phyloP scores from a whole-genome alignment of 805 yeast species.

The Candida glaebosa region DNA sequence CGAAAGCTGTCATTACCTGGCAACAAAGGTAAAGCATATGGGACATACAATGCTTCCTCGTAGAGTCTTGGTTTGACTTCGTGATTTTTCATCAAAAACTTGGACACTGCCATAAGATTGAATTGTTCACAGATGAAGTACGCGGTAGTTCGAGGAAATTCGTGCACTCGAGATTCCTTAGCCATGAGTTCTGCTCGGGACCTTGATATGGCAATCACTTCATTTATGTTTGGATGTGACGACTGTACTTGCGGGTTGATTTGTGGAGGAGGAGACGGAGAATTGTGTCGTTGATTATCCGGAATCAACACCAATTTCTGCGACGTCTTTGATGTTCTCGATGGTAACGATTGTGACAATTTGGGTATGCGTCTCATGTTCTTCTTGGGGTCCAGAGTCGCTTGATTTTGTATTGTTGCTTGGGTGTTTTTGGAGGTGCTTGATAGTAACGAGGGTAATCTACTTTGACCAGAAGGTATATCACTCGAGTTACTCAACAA shows the following conservation, averaged over 20 bases:
- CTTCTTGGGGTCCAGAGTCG: conserved; percentile 5
- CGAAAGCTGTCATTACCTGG: conserved; percentile 82
- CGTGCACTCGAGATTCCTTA: conserved; percentile 57
- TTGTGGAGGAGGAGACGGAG: conserved; percentile 12
- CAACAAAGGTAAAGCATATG: conserved; percentile 79
- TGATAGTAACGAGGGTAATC: conserved; percentile 33
- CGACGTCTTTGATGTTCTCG: conserved; percentile 81
- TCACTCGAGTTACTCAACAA: conserved; percentile 76
- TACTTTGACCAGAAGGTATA: conserved; percentile 75
- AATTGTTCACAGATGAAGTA: conserved; percentile 85
- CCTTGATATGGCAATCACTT: conserved; percentile 25
- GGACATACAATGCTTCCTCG: conserved; percentile 91
- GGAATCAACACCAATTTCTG: conserved; percentile 88
- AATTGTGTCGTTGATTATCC: conserved; percentile 35
- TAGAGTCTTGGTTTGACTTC: conserved; percentile 82
- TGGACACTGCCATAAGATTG: conserved; percentile 57
- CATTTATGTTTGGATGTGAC: conserved; percentile 2
- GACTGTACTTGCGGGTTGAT: conserved; percentile 7
- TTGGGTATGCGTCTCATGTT: conserved; percentile 49
- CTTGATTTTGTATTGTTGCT: conserved; percentile 4
- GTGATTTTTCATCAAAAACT: conserved; percentile 66
- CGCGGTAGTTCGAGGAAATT: conserved; percentile 84
- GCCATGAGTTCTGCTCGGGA: conserved; percentile 57
- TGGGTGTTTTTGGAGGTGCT: conserved; percentile 10
- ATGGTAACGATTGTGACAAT: conserved; percentile 53